Conservation (phyloP, 2,329 filamentous ascomycete genomes). For the Cladosporium sp. region DNA sequence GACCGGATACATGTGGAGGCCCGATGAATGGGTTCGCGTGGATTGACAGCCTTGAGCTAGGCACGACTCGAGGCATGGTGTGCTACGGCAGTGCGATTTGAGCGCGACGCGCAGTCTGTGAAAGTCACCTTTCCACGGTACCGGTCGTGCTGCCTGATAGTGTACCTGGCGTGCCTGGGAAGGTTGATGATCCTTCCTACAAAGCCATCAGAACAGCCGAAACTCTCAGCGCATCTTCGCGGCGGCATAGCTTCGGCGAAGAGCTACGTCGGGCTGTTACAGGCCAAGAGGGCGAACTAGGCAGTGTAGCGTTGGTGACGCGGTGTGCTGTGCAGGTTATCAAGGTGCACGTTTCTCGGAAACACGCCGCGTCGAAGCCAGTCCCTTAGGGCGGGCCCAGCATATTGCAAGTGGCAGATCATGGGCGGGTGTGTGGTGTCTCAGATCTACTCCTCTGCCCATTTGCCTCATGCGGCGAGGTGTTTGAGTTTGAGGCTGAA, state of each 20-base stretch:
- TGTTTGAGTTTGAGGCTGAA: constrained; percentile 5
- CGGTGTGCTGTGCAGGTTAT: neutral
- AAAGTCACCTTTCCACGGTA: neutral
- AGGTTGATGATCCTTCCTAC: neutral
- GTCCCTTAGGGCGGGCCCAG: neutral
- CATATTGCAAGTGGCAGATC: constrained; percentile 1
- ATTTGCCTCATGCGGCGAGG: neutral
- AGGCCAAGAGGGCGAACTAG: neutral
- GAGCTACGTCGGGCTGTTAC: neutral
- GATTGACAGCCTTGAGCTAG: neutral
- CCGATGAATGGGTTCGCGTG: neutral
- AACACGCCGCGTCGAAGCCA: constrained; percentile 8
- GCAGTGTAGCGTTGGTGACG: neutral
- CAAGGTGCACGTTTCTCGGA: neutral
- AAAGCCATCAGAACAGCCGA: neutral
- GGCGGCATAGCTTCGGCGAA: constrained; percentile 3
- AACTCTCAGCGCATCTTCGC: neutral
- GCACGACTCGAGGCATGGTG: neutral
- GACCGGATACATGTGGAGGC: neutral
- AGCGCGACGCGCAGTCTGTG: neutral
- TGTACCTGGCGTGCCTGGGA: neutral
- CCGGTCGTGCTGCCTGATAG: neutral
- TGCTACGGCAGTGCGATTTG: neutral
- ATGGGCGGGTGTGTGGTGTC: constrained; percentile 7
- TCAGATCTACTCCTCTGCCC: constrained; percentile 2